Evolutionary conservation across 805 yeast genomes (phyloP), one percentile per base, ranked within the genome.

Genomic region (Yarrowia sp.): DNA sequence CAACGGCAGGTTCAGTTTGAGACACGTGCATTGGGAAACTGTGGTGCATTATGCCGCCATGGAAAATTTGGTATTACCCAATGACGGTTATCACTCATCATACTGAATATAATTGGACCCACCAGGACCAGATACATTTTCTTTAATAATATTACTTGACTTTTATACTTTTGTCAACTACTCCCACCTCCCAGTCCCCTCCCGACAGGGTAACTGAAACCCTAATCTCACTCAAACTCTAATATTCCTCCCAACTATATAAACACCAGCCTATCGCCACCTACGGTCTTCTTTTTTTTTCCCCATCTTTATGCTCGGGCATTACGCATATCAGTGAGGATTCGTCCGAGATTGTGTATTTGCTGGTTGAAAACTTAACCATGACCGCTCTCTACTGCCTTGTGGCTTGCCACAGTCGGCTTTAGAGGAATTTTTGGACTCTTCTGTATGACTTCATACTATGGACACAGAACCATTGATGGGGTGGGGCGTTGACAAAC

Each of bases 281-380:
- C 61, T 38, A 28, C 45, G 61, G 61, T 17, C 33, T 39, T 39
- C 47, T 53, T 53, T 53, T 53, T 51, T 53, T 53, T 41, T 39
- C 61, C 60, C 61, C 61, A 90, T 92, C 98, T 88, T 93, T 93
- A 91, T 93, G 98, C 99, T 89, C 88, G 99, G 98, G 98, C 97
- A 93, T 92, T 93, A 95, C 98, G 97, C 96, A 96, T 91, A 92
- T 93, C 98, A 92, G 97, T 93, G 99, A 93, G 98, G 99, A 95
- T 92, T 92, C 97, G 97, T 95, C 99, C 98, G 99, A 93, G 99
- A 92, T 92, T 96, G 96, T 93, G 98, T 95, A 90, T 93, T 93
- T 93, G 99, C 99, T 93, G 96, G 98, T 93, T 95, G 98, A 95
- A 93, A 95, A 90, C 92, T 90, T 86, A 86, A 88, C 89, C 95